Evolutionary conservation across 2,329 filamentous ascomycete genomes (phyloP).

Genomic region (Aspergillus bombycis): DNA sequence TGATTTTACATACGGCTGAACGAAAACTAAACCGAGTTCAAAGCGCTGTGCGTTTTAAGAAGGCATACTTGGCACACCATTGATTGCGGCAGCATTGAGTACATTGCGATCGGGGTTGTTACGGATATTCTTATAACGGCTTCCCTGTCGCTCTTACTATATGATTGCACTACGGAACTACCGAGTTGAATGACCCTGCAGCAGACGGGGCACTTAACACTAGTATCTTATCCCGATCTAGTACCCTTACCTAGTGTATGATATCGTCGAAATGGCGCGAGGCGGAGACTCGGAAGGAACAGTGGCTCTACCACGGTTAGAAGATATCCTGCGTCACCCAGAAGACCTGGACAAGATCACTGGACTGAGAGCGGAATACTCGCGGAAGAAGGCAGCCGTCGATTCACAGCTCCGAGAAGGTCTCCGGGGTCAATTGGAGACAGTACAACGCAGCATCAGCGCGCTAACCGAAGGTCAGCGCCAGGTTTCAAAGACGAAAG

Average conservation of each 20-base stretch:
- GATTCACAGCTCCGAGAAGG: conserved; percentile 88
- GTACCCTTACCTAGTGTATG: background rate
- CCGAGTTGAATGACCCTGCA: background rate
- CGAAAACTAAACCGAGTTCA: background rate
- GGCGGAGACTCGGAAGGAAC: conserved; percentile 58
- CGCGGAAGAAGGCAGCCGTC: conserved; percentile 88
- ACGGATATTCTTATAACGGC: background rate
- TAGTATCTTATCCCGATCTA: background rate
- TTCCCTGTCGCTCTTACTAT: background rate
- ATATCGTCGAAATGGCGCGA: conserved; percentile 36
- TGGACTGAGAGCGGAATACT: conserved; percentile 86
- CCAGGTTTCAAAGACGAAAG: conserved; percentile 89
- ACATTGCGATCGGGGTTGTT: background rate
- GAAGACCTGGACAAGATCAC: conserved; percentile 97
- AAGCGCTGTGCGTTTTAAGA: conserved; percentile 15
- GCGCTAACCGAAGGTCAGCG: conserved; percentile 88
- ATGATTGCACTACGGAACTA: no score
- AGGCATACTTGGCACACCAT: background rate
- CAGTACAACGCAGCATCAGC: conserved; percentile 90
- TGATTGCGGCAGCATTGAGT: background rate
- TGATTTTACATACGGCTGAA: background rate
- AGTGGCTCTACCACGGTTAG: conserved; percentile 72
- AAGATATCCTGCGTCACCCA: conserved; percentile 89
- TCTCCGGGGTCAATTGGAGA: conserved; percentile 88
- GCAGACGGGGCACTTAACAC: background rate